Conservation (phyloP, 208 protist species). For the Wallacemonas sp. region DNA sequence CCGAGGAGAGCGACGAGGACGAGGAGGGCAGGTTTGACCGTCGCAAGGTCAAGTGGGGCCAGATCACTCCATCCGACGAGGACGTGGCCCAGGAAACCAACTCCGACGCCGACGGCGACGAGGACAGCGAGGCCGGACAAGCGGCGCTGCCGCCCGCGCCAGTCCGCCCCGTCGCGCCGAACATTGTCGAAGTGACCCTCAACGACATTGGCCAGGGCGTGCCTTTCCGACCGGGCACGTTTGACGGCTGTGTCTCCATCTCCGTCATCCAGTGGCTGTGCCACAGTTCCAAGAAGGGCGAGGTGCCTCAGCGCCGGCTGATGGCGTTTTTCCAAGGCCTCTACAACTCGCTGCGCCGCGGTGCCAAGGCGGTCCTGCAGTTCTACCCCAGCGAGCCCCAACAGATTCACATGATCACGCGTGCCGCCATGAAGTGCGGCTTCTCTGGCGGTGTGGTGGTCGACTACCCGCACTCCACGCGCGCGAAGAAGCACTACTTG, state of each 20-base stretch:
- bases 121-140: slow-evolving; percentile 15
- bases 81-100: slow-evolving; percentile 39
- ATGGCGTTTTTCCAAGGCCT: slow-evolving; percentile 96
- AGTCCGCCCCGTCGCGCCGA: slow-evolving; percentile 26
- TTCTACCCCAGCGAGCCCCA: slow-evolving; percentile 96
- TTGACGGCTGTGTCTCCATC: slow-evolving; percentile 98
- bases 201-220: slow-evolving; percentile 97
- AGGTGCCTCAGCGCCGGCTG: slow-evolving; percentile 95
- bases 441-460: slow-evolving; percentile 98
- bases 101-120: slow-evolving; percentile 19
- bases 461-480: slow-evolving; percentile 97
- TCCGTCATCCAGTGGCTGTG: slow-evolving; percentile 99
- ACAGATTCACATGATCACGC: slow-evolving; percentile 97
- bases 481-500: slow-evolving; percentile 97
- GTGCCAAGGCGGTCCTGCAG: slow-evolving; percentile 95
- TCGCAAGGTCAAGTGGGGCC: slow-evolving; percentile 76
- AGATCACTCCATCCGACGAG: slow-evolving; percentile 40
- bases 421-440: slow-evolving; percentile 96
- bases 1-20: slow-evolving; percentile 24
- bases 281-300: slow-evolving; percentile 94
- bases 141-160: neutral
- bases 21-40: slow-evolving; percentile 30
- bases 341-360: slow-evolving; percentile 93
- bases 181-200: slow-evolving; percentile 85
- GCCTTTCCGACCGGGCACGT: slow-evolving; percentile 95